Base-by-base conservation (phyloP, 176 grass and related monocot species). In the Phoenix roebelenii region DNA sequence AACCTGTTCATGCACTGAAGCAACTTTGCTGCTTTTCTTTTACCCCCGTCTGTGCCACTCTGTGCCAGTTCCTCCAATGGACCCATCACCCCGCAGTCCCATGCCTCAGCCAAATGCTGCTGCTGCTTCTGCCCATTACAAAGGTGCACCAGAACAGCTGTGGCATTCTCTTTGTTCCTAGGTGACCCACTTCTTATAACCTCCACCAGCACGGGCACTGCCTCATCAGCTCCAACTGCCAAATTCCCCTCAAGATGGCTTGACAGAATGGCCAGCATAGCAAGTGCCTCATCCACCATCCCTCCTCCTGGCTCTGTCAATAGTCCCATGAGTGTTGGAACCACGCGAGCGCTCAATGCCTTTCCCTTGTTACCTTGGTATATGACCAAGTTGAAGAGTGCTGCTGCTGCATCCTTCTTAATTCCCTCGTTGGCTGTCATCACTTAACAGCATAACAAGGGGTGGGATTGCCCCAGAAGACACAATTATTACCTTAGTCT, bases 341-440 rank as follows among this genome's bases (percentile, higher is more conserved):
- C 64, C 22, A 89, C 58, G 60, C 93, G 87, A 62, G 87, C 84
- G 76, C 93, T 89, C 26, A 92, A 60, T 57, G 93, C 84, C 74
- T 83, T 92, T 19, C 84, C 73, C 60, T 89, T 92, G 87, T 98
- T 98, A 67, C 87, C 93, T 69, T 92, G 84, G 57, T 83, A 98
- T 63, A 88, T 98, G 65, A 87, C 85, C 51, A 92, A 24, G 76
- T 98, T 92, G 72, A 98, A 98, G 15, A 92, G 56, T 50, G 87
- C 87, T 3, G 84, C 83, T 35, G 84, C 84, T 1, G 93, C 87
- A 65, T 98, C 87, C 59, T 88, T 97, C 74, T 92, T n/a, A n/a
- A n/a, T n/a, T 92, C 30, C 87, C 93, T 16, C 81, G 74, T 69
- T 80, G 81, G 62, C 81, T 97, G 52, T 81, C 93, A 65, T 88